Conservation (phyloP, 805 yeast genomes). For the Scheffersomyces amazonensis region DNA sequence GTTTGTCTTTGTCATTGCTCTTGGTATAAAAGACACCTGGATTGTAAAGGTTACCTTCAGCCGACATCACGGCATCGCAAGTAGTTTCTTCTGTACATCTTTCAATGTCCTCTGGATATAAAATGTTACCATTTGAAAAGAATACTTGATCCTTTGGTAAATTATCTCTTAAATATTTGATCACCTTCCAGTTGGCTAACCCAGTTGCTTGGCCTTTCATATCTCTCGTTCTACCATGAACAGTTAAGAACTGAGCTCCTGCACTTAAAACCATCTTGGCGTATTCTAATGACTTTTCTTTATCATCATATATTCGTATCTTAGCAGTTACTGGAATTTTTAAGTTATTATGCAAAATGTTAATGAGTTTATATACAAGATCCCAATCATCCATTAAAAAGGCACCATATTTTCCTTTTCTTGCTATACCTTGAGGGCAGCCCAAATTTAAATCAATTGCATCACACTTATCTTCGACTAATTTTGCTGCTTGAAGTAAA, state of each 20-base stretch:
- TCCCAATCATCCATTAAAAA: conserved; percentile 98
- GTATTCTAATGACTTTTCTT: conserved; percentile 78
- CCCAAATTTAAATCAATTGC: conserved; percentile 96
- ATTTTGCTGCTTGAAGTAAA: conserved; percentile 74
- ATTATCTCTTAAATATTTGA: conserved; percentile 73
- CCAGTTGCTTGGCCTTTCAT: conserved; percentile 98
- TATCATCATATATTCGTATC: conserved; percentile 83
- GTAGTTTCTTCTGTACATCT: conserved; percentile 61
- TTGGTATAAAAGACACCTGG: conserved; percentile 83
- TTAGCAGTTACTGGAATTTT: conserved; percentile 93
- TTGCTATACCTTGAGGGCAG: conserved; percentile 97
- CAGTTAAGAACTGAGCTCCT: conserved; percentile 93
- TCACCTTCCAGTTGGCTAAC: conserved; percentile 85
- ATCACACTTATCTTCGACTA: conserved; percentile 81
- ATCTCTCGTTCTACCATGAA: conserved; percentile 94
- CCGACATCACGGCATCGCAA: conserved; percentile 95
- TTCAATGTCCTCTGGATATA: conserved; percentile 80
- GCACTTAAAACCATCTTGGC: conserved; percentile 87
- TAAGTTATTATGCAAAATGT: conserved; percentile 68
- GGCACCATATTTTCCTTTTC: conserved; percentile 92
- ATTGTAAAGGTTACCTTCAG: conserved; percentile 91
- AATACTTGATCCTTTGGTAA: conserved; percentile 79
- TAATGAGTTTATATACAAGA: conserved; percentile 67
- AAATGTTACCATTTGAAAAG: conserved; percentile 91
- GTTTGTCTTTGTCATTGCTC: conserved; percentile 52